These are phyloP conservation scores for Russula emetica DNA, from an alignment of 768 basidiomycete genomes.

Conservation along the genomic window DNA sequence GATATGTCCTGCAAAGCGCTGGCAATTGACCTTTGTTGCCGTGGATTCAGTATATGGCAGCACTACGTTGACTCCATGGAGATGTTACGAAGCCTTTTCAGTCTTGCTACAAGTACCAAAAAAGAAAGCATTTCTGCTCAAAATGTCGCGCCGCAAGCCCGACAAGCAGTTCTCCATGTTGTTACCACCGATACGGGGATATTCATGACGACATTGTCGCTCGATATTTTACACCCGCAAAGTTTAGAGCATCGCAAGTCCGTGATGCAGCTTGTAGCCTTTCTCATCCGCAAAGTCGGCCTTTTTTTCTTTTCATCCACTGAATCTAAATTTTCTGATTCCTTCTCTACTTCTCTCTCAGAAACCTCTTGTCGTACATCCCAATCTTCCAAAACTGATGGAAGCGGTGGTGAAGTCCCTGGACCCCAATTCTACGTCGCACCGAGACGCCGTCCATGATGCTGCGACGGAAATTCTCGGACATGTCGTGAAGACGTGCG, in stretches of 20 bases:
- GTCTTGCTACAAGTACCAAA: constrained; percentile 63
- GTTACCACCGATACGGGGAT: constrained; percentile 78
- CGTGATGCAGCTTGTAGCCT: constrained; percentile 90
- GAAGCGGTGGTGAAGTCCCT: constrained; percentile 96
- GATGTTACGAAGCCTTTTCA: constrained; percentile 79
- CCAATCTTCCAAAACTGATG: constrained; percentile 77
- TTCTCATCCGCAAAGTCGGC: constrained; percentile 81
- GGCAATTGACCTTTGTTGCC: constrained; percentile 84
- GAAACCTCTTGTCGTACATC: constrained; percentile 81
- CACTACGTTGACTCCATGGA: constrained; percentile 88
- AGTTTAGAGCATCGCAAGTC: constrained; percentile 76
- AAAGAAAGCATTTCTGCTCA: constrained; percentile 68
- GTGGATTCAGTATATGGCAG: constrained; percentile 93
- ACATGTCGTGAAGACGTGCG: constrained; percentile 89
- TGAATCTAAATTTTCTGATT: background rate
- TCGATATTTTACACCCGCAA: constrained; percentile 80
- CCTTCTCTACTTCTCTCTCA: constrained; percentile 33
- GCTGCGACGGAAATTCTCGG: constrained; percentile 92
- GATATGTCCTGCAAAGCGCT: constrained; percentile 60
- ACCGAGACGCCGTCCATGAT: constrained; percentile 81
- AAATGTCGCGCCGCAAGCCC: constrained; percentile 71
- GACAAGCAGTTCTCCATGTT: constrained; percentile 79
- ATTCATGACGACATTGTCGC: constrained; percentile 89
- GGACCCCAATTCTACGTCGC: constrained; percentile 78
- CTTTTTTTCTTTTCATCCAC: background rate